phyloP scores from a whole-genome alignment of 139 green algal genomes.

The Spirogloea muscicola region DNA sequence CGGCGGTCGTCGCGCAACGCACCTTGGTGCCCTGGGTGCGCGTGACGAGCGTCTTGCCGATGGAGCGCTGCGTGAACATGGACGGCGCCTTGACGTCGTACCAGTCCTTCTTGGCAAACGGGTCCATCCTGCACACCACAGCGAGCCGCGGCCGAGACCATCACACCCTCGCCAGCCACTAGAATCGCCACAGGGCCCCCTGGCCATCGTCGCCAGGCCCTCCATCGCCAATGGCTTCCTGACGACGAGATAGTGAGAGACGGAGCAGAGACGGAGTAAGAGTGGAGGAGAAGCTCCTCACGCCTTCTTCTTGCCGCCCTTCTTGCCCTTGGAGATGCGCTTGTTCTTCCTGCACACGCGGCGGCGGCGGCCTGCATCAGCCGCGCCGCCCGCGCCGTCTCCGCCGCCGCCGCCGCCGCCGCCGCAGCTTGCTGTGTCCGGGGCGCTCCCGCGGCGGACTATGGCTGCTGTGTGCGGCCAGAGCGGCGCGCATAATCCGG shows the following conservation, averaged over 20 bases:
- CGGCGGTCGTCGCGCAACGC: too few species aligned
- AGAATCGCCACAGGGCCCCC: background rate
- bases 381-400: too few species aligned
- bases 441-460: too few species aligned
- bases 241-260: too few species aligned
- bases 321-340: slow-evolving; percentile 97
- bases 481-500: too few species aligned
- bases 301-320: slow-evolving; percentile 97
- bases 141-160: background rate
- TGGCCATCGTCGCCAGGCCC: background rate
- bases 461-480: too few species aligned
- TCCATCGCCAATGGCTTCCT: too few species aligned
- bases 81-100: slow-evolving; percentile 99
- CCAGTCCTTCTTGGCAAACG: slow-evolving; percentile 99
- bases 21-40: slow-evolving; percentile 97
- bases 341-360: slow-evolving; percentile 96
- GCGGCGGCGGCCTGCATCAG: too few species aligned
- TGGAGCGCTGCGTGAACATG: slow-evolving; percentile 83
- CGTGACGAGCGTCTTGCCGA: slow-evolving; percentile 98
- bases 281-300: too few species aligned
- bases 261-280: too few species aligned
- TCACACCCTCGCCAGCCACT: background rate
- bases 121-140: slow-evolving; percentile 75
- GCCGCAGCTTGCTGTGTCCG: too few species aligned
- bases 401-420: too few species aligned